phyloP scores from a whole-genome alignment of 1,284 basidiomycete species.

The Polyporus tsugae region DNA sequence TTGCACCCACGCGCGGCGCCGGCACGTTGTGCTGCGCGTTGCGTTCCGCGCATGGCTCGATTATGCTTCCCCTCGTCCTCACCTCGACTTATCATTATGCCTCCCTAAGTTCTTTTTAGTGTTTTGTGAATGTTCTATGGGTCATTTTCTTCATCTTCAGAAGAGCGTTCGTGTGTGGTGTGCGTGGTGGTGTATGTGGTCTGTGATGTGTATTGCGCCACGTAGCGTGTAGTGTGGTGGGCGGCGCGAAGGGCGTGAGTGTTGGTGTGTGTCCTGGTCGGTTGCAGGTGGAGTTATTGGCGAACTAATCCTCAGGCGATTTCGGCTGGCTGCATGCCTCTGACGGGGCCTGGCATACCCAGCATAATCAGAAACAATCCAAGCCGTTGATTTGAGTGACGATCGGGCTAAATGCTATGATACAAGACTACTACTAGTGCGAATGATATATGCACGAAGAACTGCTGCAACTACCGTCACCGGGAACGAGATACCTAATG shows the following conservation, averaged over 20 bases:
- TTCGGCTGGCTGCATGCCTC: too few species aligned
- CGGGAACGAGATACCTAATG: neutral
- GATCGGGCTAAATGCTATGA: neutral
- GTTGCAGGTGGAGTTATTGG: too few species aligned
- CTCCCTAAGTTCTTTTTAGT: neutral
- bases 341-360: too few species aligned
- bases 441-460: neutral
- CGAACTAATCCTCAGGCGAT: too few species aligned
- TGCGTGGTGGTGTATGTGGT: too few species aligned
- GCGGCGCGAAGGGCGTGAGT: too few species aligned
- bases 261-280: too few species aligned
- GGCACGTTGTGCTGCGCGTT: neutral
- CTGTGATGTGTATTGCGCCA: too few species aligned
- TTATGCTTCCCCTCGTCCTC: slow-evolving; percentile 13
- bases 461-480: neutral
- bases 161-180: neutral
- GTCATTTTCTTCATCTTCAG: neutral
- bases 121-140: slow-evolving; percentile 13
- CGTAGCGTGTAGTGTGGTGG: too few species aligned
- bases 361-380: neutral
- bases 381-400: neutral
- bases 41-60: slow-evolving; percentile 14
- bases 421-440: neutral
- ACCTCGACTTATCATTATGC: slow-evolving; percentile 5
- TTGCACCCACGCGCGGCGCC: neutral